Evolutionary conservation across 352 stramenopile species (phyloP), one percentile per base, ranked within the genome.

Genomic region (Phytopythium mirpurense): DNA sequence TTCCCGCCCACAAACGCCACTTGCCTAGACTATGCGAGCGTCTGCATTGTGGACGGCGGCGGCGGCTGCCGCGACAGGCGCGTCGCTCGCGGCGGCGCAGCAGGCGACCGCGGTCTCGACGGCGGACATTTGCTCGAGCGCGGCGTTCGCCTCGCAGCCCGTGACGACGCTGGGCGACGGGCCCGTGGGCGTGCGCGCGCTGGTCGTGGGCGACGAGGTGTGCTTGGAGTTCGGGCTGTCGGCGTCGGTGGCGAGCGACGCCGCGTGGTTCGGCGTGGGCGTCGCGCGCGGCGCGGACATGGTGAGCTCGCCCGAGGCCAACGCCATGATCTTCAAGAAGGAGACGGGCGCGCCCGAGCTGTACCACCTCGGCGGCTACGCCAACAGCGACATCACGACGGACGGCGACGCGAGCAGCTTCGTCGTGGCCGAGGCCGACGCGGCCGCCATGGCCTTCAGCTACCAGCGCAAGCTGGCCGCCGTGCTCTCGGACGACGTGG

Each of bases 261-360:
- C 70, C 7, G 60, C 56, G 24, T 93, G 78, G 80, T 80, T 90
- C 51, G 76, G 63, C 29, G 79, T 92, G 34, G 78, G 80, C 1
- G 60, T 83, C 42, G 67, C 81, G 1, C 59, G 55, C 2, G 57
- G 29, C 15, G 57, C 64, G 15, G 49, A 59, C 16, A 93, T 92
- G 78, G 80, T 90, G 52, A 90, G 77, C 66, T 77, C 62, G 37
- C 83, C 83, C 5, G 55, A 43, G 15, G 65, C 68, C 35, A 93
- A 88, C 58, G 81, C 85, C 40, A 84, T 93, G 74, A 66, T 90
- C 49, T 88, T 86, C 60, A 72, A 77, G 51, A 67, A 69, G 56
- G 43, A 53, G 1, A 59, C 72, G 26, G 68, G 67, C 34, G 40
- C 41, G 14, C 73, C 74, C 16, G 65, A 72, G 50, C 71, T 75